phyloP scores from a whole-genome alignment of 2,329 filamentous ascomycete species.

The Exophiala sp. region DNA sequence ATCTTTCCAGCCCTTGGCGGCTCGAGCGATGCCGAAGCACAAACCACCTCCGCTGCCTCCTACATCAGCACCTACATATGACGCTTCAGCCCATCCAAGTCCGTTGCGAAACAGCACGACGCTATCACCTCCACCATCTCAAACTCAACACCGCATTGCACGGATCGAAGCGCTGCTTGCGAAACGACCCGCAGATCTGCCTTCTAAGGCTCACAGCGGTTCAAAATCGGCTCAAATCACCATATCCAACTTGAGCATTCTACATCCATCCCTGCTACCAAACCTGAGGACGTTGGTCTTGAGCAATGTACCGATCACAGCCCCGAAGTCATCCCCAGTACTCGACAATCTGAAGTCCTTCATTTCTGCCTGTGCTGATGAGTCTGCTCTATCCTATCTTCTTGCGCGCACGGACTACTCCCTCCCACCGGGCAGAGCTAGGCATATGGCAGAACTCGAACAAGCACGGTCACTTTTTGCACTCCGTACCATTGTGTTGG shows the following conservation, averaged over 20 bases:
- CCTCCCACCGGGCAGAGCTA: slow-evolving; percentile 55
- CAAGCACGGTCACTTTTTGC: slow-evolving; percentile 53
- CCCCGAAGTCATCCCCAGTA: slow-evolving; percentile 41
- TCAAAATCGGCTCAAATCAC: slow-evolving; percentile 28
- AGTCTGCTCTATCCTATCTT: slow-evolving; percentile 50
- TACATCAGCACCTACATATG: not conserved
- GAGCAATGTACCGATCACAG: slow-evolving; percentile 52
- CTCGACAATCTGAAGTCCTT: slow-evolving; percentile 49
- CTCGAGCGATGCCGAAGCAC: not conserved
- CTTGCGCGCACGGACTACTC: slow-evolving; percentile 56
- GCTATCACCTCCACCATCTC: not conserved
- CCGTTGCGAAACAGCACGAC: not conserved
- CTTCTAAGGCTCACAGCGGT: slow-evolving; percentile 4
- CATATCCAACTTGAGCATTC: slow-evolving; percentile 33
- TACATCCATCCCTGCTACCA: slow-evolving; percentile 56
- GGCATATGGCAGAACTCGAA: slow-evolving; percentile 47
- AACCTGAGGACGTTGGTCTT: slow-evolving; percentile 54
- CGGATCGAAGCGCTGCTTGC: slow-evolving; percentile 39
- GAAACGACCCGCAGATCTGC: slow-evolving; percentile 34
- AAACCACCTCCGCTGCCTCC: not conserved
- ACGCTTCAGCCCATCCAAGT: not conserved
- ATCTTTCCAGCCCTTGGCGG: slow-evolving; percentile 14
- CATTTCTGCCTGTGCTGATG: slow-evolving; percentile 55
- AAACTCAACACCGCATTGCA: slow-evolving; percentile 27
- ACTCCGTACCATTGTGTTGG: slow-evolving; percentile 54